These are phyloP conservation scores for Mucor ambiguus DNA, from an alignment of 371 early-diverging fungal species.

Conservation along the genomic window DNA sequence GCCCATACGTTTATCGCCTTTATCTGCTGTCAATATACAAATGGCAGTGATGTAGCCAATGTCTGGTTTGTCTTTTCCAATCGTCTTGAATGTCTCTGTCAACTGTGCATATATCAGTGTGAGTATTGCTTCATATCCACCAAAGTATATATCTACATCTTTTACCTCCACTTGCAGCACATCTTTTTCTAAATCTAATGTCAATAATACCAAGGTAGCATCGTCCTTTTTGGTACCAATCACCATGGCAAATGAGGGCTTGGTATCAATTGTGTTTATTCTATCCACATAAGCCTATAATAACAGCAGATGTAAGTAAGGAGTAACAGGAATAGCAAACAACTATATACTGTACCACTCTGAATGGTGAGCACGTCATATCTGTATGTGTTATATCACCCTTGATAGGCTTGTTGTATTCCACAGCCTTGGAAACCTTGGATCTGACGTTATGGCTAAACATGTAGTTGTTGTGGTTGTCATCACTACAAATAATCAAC, in stretches of 20 bases:
- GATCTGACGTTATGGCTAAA: conserved; percentile 9
- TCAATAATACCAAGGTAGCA: conserved; percentile 2
- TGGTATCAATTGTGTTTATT: neutral
- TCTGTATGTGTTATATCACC: conserved; percentile 9
- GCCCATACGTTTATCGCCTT: conserved; percentile 19
- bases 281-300: conserved; percentile 10
- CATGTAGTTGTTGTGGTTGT: neutral
- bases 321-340: neutral
- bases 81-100: neutral
- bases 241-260: neutral
- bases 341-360: conserved; percentile 7
- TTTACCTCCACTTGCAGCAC: neutral
- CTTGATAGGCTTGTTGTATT: neutral
- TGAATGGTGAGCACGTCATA: conserved; percentile 12
- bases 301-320: neutral
- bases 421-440: neutral
- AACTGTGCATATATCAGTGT: neutral
- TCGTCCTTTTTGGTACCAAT: conserved; percentile 3
- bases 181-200: neutral
- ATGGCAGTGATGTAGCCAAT: conserved; percentile 19
- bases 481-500: conserved; percentile 8
- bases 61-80: neutral
- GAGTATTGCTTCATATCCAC: neutral
- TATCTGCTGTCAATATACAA: conserved; percentile 17
- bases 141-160: neutral